Conservation (phyloP, 208 protist genomes). For the Vickermania spadyakhi region DNA sequence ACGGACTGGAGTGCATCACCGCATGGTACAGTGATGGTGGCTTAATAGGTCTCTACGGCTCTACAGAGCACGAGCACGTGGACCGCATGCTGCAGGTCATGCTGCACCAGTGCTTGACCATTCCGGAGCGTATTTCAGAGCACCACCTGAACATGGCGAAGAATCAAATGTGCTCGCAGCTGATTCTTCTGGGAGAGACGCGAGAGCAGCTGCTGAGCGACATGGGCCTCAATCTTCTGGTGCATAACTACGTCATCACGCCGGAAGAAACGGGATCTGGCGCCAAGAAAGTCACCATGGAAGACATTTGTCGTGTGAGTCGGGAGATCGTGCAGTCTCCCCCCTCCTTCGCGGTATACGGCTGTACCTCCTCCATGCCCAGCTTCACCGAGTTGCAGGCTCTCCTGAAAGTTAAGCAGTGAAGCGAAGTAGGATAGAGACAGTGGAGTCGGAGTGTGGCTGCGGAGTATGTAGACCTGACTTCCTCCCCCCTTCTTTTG, state of each 20-base stretch:
- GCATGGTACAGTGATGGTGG: conserved; percentile 88
- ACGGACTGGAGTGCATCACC: conserved; percentile 86
- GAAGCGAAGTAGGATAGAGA: too few relatives aligned
- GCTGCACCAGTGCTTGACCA: conserved; percentile 66
- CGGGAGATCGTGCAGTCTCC: conserved; percentile 52
- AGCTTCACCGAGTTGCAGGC: conserved; percentile 39
- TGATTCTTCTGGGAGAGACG: conserved; percentile 76
- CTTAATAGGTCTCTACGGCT: conserved; percentile 83
- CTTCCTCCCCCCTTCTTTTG: too few relatives aligned
- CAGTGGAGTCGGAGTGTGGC: too few relatives aligned
- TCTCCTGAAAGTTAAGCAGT: conserved; percentile 41
- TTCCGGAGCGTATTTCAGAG: conserved; percentile 67
- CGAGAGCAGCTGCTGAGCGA: conserved; percentile 79
- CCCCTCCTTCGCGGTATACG: conserved; percentile 70
- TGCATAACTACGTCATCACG: conserved; percentile 76
- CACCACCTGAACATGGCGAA: conserved; percentile 80
- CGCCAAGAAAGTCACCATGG: conserved; percentile 55
- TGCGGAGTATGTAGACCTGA: too few relatives aligned
- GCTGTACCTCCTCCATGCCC: conserved; percentile 54
- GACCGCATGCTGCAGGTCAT: conserved; percentile 58
- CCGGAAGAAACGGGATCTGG: conserved; percentile 61
- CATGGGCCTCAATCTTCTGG: conserved; percentile 81
- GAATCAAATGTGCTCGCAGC: conserved; percentile 80
- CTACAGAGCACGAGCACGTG: conserved; percentile 68
- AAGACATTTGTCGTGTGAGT: conserved; percentile 50